Conservation (phyloP, 1,139 yeast genomes). For the Oligophagozyma castellii region DNA sequence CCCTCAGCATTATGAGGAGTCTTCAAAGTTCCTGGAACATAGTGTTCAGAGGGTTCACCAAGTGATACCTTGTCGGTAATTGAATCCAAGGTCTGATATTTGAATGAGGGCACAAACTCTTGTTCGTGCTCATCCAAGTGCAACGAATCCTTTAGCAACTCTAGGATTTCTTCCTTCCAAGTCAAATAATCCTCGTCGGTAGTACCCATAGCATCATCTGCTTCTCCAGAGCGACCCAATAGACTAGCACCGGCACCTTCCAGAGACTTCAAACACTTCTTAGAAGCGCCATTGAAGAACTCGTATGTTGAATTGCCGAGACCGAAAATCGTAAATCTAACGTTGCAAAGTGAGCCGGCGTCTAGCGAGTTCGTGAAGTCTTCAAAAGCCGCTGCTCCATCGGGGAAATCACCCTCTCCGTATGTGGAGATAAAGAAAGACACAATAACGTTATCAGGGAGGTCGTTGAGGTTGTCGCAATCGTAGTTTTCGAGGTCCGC, state of each 20-base stretch:
- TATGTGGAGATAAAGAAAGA: constrained; percentile 82
- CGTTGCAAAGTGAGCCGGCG: constrained; percentile 46
- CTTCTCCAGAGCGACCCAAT: constrained; percentile 69
- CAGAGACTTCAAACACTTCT: constrained; percentile 39
- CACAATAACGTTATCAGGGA: constrained; percentile 37
- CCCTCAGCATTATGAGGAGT: constrained; percentile 16
- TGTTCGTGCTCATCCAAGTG: constrained; percentile 65
- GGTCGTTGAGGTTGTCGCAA: constrained; percentile 54
- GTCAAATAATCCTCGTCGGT: constrained; percentile 89
- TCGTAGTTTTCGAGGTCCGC: constrained; percentile 86
- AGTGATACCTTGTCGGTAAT: constrained; percentile 41
- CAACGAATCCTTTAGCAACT: constrained; percentile 49
- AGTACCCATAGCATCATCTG: constrained; percentile 90
- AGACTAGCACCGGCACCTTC: constrained; percentile 49
- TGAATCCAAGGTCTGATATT: constrained; percentile 27
- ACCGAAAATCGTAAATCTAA: constrained; percentile 70
- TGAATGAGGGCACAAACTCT: constrained; percentile 58
- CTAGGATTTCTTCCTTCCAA: constrained; percentile 78
- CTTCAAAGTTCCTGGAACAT: constrained; percentile 29
- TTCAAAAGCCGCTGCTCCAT: constrained; percentile 67
- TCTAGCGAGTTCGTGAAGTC: constrained; percentile 39
- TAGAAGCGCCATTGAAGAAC: constrained; percentile 75
- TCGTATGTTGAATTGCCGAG: constrained; percentile 92
- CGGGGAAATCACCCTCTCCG: constrained; percentile 98
- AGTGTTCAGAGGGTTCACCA: constrained; percentile 72